Percentiles rank a stretch among this genome's conserved stretches.
phyloP scores from a whole-genome alignment of 345 rosid species.

The sweet orange (Citrus sinensis) region DNA sequence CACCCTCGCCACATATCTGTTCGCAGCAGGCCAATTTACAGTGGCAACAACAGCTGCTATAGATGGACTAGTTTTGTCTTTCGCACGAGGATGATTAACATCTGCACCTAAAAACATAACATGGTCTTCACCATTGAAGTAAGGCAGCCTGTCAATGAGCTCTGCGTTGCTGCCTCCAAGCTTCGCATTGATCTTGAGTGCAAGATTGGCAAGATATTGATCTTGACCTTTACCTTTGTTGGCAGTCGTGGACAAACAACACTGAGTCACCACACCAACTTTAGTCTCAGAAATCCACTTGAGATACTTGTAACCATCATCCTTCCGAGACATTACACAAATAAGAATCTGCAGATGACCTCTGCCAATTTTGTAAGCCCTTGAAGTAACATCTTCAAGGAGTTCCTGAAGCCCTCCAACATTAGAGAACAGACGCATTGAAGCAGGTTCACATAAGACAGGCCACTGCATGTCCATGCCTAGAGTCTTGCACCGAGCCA shows the following conservation, averaged over 20 bases:
- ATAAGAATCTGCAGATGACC: conserved; percentile 57
- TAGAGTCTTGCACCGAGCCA: conserved; percentile 41
- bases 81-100: conserved; percentile 77
- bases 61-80: conserved; percentile 58
- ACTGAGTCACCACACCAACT: conserved; percentile 82
- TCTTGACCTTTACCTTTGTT: conserved; percentile 57
- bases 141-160: conserved; percentile 51
- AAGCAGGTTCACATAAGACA: conserved; percentile 17
- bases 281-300: conserved; percentile 82
- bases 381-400: conserved; percentile 35
- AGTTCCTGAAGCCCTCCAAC: conserved; percentile 33
- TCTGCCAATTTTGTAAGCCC: conserved; percentile 18
- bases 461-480: conserved; percentile 59
- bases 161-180: conserved; percentile 93
- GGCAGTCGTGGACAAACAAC: conserved; percentile 53
- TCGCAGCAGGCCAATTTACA: conserved; percentile 89
- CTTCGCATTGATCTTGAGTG: conserved; percentile 86
- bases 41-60: conserved; percentile 85
- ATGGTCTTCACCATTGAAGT: conserved; percentile 36
- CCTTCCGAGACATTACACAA: conserved; percentile 68
- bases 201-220: conserved; percentile 73
- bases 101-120: conserved; percentile 93
- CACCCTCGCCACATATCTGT: conserved; percentile 73
- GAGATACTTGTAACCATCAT: conserved; percentile 70
- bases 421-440: conserved; percentile 46